Evolutionary conservation across 176 grass and related monocot species (phyloP), one percentile per base, ranked within the genome.

Genomic region (Phoenix dactylifera): DNA sequence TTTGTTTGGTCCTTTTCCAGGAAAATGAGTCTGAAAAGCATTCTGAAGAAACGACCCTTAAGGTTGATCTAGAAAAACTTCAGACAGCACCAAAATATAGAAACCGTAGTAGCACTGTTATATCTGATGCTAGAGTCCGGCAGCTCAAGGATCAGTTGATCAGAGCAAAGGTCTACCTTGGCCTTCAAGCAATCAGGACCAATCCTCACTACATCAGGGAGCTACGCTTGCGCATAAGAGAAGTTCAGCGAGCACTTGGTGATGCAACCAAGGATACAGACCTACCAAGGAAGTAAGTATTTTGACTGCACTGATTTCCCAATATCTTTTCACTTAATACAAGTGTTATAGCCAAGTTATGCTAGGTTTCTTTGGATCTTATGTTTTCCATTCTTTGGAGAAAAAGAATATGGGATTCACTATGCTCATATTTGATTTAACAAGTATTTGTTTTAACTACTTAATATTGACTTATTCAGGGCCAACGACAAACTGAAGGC

Each of bases 161-260:
- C 66, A 91, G 73, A 60, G 93, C 87, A 72, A 97, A 77, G 70
- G 75, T 71, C 53, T 88, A 83, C 70, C 76, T 85, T 58, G 67
- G 76, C 26, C 26, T 91, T 63, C 3, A 80, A 69, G 67, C 80
- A 59, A 83, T 80, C 75, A 83, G 81, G 88, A 81, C 78, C 18
- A 79, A 91, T 67, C 87, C 73, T 76, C 75, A 82, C 50, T 88
- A 82, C 0, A 39, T 81, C 19, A 84, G 68, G 74, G 93, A 92
- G 70, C 71, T 98, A 53, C 76, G 70, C 74, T 55, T 26, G 70
- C 80, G 73, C 25, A 85, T 83, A 55, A 98, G 56, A 73, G 84
- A 98, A 52, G 64, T 92, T 70, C 81, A 85, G 70, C 62, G 67
- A 30, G 76, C 75, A 29, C 52, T 98, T 44, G 81, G 81, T 50